Base-by-base conservation (phyloP, 2,329 filamentous ascomycete genomes). In the Penicillium thymicola region DNA sequence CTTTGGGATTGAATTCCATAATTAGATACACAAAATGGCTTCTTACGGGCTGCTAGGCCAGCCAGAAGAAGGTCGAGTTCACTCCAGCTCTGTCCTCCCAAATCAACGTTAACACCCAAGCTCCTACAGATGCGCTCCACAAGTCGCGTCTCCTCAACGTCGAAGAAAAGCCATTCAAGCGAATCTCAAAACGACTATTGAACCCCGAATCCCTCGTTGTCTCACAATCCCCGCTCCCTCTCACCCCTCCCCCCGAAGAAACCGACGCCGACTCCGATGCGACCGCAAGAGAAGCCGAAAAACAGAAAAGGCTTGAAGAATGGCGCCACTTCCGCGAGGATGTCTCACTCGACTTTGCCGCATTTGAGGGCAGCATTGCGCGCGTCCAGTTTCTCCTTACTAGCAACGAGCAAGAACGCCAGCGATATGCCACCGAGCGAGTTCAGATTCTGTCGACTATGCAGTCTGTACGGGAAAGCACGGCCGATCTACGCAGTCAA, bases 161-260 rank as follows among this genome's bases (percentile, higher is more conserved):
- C 59, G 93, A 97, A 79, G 90, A 96, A 70, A 92, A 92, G 57
- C 91, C 92, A 0, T 97, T 96, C 79, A 90, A 90, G 73, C 88
- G 92, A 59, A 86, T 97, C 58, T 90, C 89, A 23, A 92, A 92
- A 75, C 88, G 89, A 32, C 84, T 97, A 9, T 81, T 90, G 5
- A 82, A 84, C 23, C 83, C 89, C 16, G 84, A 85, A 52, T 85
- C 87, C 21, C 81, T 90, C 30, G 80, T 89, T 18, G 78, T 81
- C 57, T 76, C 75, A 52, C 79, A 79, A 44, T 80, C 79, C 42
- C 81, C 84, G 36, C 80, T 82, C 36, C 79, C 85, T 5, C 81
- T 83, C 18, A 89, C 88, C 2, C 88, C 88, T 46, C 87, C 88
- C 3, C 86, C 87, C 5, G 87, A 90, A 59, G 75, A 75, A 51